phyloP scores from a whole-genome alignment of 164 flowering plant species.

The Cinnamomum micranthum region DNA sequence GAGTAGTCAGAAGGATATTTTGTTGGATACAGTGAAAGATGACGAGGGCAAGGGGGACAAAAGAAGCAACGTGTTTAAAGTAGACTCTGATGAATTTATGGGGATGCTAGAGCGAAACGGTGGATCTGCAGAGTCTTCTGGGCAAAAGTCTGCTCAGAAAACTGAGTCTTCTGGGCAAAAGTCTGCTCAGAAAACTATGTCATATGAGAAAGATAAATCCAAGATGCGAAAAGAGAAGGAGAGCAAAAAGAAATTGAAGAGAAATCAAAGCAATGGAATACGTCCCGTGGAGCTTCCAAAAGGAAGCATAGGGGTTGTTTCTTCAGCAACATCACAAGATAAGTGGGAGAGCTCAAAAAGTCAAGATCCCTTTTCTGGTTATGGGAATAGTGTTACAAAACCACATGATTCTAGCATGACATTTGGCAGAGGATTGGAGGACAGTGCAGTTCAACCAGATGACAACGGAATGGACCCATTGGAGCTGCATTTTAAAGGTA shows the following conservation, averaged over 20 bases:
- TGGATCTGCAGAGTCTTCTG: constrained; percentile 17
- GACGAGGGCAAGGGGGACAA: constrained; percentile 18
- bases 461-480: constrained; percentile 6
- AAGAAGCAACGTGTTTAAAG: constrained; percentile 12
- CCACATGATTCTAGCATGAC: constrained; percentile 10
- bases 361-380: constrained; percentile 18
- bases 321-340: constrained; percentile 21
- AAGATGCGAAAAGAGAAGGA: constrained; percentile 17
- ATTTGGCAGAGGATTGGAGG: constrained; percentile 8
- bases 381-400: constrained; percentile 14
- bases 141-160: constrained; percentile 20
- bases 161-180: constrained; percentile 22
- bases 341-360: constrained; percentile 18
- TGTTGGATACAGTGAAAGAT: constrained; percentile 13
- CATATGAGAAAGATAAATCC: constrained; percentile 13
- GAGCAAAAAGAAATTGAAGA: constrained; percentile 40
- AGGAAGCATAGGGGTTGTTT: constrained; percentile 23
- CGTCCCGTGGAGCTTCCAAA: constrained; percentile 19
- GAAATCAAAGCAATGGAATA: constrained; percentile 17
- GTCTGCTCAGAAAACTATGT: constrained; percentile 15
- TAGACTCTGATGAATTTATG: constrained; percentile 17
- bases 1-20: constrained; percentile 15
- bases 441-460: constrained; percentile 13
- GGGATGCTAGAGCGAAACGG: constrained; percentile 21
- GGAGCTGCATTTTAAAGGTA: constrained; percentile 13